These are phyloP conservation scores for Oxalis stricta DNA, from an alignment of 441 rosid genomes.

Conservation along the genomic window DNA sequence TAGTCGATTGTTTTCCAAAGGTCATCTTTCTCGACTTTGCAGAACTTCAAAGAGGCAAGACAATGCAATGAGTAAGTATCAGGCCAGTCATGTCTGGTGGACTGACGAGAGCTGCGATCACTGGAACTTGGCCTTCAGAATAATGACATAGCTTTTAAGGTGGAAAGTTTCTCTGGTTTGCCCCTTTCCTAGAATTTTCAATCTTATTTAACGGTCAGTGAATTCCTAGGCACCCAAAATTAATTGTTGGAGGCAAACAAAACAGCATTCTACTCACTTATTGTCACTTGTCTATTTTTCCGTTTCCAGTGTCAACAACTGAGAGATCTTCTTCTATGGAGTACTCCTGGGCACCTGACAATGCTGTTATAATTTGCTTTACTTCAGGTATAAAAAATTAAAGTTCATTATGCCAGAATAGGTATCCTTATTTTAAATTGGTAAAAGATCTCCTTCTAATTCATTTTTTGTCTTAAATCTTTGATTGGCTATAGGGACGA, in stretches of 20 bases:
- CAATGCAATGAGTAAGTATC: conserved; percentile 34
- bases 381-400: conserved; percentile 81
- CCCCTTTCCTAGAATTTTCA: conserved; percentile 12
- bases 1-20: not conserved
- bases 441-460: too few relatives aligned
- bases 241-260: too few relatives aligned
- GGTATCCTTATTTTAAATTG: too few relatives aligned
- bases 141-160: conserved; percentile 30
- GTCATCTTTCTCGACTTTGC: conserved; percentile 4
- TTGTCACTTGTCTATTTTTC: too few relatives aligned
- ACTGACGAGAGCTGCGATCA: conserved; percentile 42
- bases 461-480: conserved; percentile 1
- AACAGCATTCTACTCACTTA: too few relatives aligned
- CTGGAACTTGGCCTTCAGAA: conserved; percentile 25
- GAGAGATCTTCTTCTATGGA: conserved; percentile 17
- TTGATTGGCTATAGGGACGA: conserved; percentile 48
- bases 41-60: conserved; percentile 63
- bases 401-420: too few relatives aligned
- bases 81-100: conserved; percentile 51
- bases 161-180: conserved; percentile 45
- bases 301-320: conserved; percentile 28
- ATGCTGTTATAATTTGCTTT: conserved; percentile 69
- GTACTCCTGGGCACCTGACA: conserved; percentile 53
- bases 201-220: conserved; percentile 23
- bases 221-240: not conserved